These are phyloP conservation scores for Endotrypanum monterogeii DNA, from an alignment of 208 protist species.

Conservation along the genomic window DNA sequence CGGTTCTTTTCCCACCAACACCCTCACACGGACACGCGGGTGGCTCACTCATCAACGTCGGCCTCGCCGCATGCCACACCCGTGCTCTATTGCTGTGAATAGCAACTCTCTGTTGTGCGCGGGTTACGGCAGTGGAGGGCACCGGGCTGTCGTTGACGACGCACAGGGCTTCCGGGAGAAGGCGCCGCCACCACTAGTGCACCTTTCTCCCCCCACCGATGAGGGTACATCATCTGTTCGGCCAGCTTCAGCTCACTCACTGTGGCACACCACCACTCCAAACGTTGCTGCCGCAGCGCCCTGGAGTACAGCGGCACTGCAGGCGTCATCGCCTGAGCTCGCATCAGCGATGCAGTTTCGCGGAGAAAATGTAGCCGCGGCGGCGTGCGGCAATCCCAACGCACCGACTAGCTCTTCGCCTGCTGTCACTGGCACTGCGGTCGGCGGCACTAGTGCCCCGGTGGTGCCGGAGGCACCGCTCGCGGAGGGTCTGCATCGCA, in stretches of 20 bases:
- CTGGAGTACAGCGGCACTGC: slow-evolving; percentile 1
- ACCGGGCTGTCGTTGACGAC: not conserved
- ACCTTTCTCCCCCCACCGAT: not conserved
- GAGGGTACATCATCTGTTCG: not conserved
- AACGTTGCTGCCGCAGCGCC: not conserved
- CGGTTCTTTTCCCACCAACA: not conserved
- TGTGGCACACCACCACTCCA: slow-evolving; percentile 3
- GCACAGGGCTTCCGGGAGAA: not conserved
- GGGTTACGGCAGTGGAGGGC: not conserved
- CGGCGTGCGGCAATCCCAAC: not conserved
- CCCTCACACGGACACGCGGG: not conserved
- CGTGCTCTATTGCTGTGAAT: slow-evolving; percentile 11
- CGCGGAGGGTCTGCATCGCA: not conserved
- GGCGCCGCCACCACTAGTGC: not conserved
- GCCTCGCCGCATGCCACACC: slow-evolving; percentile 20
- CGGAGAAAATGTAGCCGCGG: not conserved
- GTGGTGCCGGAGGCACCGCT: not conserved
- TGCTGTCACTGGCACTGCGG: not conserved
- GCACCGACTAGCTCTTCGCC: not conserved
- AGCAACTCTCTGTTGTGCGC: slow-evolving; percentile 13
- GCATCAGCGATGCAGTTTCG: not conserved
- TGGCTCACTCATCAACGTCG: slow-evolving; percentile 18
- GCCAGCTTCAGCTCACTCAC: not conserved
- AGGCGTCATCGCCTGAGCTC: not conserved
- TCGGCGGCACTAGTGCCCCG: not conserved